These are phyloP conservation scores for Arthrobotrys sinensis DNA, from an alignment of 2,329 filamentous ascomycete species.

Conservation along the genomic window DNA sequence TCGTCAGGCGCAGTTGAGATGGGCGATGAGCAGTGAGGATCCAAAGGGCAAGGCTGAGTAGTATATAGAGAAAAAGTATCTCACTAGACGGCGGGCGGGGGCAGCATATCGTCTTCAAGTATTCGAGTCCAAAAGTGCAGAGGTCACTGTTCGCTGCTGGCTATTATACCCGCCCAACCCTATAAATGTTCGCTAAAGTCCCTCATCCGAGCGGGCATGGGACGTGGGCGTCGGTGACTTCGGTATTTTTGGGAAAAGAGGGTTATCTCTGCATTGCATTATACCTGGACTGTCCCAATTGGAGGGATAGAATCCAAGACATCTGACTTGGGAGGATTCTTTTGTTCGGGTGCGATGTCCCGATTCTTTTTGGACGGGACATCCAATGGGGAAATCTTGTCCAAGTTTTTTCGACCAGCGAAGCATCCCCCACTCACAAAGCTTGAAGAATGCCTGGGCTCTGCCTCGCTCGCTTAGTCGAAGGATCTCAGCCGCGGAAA, in stretches of 20 bases:
- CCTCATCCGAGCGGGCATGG: conserved; percentile 42
- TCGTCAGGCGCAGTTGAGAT: conserved; percentile 38
- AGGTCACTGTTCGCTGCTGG: conserved; percentile 1
- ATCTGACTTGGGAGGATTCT: neutral
- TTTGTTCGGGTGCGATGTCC: conserved; percentile 18
- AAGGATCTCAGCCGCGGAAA: conserved; percentile 55
- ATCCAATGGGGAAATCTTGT: conserved; percentile 15
- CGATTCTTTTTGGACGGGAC: neutral
- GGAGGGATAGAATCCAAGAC: neutral
- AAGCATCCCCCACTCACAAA: conserved; percentile 10
- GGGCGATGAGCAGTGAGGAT: neutral
- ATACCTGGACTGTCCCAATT: neutral
- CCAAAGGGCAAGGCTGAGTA: conserved; percentile 35
- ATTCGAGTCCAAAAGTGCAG: conserved; percentile 54
- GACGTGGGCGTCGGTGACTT: neutral
- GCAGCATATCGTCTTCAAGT: conserved; percentile 17
- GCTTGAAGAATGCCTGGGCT: conserved; percentile 39
- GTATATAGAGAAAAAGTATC: neutral
- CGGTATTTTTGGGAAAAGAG: conserved; percentile 12
- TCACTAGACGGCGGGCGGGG: neutral
- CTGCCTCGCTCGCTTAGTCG: conserved; percentile 51
- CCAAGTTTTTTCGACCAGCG: conserved; percentile 7
- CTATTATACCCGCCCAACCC: neutral
- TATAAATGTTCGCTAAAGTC: conserved; percentile 17
- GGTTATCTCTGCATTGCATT: neutral